A percentile compares a stretch with the other conserved stretches of the same genome.
Evolutionary conservation across 768 basidiomycete genomes (phyloP).

Genomic region (Leccinum disarticulatum): DNA sequence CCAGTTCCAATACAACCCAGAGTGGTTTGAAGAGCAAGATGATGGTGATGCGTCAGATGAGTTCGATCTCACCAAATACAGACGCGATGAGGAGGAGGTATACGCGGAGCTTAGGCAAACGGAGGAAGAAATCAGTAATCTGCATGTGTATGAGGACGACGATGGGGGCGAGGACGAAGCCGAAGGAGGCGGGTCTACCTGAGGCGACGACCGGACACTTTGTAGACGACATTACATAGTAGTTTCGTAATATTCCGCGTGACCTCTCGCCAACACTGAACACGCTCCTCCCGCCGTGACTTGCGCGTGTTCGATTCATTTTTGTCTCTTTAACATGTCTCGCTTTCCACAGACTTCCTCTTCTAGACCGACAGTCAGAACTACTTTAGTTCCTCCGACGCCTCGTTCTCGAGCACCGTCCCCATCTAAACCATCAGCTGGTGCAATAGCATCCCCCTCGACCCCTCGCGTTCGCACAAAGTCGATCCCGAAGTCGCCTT

Average conservation of each 20-base stretch:
- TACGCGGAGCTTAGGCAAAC: constrained; percentile 27
- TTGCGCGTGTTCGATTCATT: constrained; percentile 3
- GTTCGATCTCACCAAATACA: constrained; percentile 62
- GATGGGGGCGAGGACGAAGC: constrained; percentile 10
- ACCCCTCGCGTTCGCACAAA: constrained; percentile 38
- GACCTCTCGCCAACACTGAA: background rate
- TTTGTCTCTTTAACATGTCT: constrained; percentile 34
- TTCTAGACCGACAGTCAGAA: constrained; percentile 33
- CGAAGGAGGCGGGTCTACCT: constrained; percentile 1
- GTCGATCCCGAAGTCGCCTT: constrained; percentile 37
- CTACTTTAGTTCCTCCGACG: constrained; percentile 27
- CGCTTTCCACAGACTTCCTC: constrained; percentile 40
- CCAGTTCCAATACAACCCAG: constrained; percentile 94
- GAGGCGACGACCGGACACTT: constrained; percentile 1
- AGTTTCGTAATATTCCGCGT: constrained; percentile 24
- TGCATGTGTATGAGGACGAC: constrained; percentile 26
- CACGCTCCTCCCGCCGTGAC: background rate
- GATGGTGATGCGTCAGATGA: constrained; percentile 44
- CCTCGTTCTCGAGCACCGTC: constrained; percentile 34
- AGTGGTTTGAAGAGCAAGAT: constrained; percentile 85
- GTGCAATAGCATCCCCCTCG: constrained; percentile 23
- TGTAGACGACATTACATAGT: background rate
- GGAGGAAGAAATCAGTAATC: constrained; percentile 15
- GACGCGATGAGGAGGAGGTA: constrained; percentile 37
- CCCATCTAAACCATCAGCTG: constrained; percentile 30